Evolutionary conservation across 208 protist species (phyloP), one percentile per base, ranked within the genome.

Genomic region (Crithidia mellificae): DNA sequence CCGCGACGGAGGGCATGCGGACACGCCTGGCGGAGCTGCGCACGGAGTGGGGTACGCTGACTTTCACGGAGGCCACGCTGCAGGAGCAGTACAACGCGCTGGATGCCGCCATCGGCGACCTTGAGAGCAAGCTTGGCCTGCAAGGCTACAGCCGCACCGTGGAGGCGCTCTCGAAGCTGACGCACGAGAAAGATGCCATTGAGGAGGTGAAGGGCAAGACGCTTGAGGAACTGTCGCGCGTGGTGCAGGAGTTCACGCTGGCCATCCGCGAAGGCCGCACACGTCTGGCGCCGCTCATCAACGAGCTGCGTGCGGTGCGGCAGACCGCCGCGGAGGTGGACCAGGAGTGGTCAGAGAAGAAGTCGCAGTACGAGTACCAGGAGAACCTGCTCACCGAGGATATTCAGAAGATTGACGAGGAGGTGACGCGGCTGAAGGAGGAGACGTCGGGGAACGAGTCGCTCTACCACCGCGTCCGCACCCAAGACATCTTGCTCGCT

Each of bases 161-260:
- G 50, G 85, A 95, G 70, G 68, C 78, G n/a, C 74, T 97, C 12
- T 85, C 77, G 34, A 83, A 89, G 77, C 80, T 97, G 39, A 88
- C 85, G 6, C 73, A 83, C 34, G 85, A 97, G 79, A 92, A 92
- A 71, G 80, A 95, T 63, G 78, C 80, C 7, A 80, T 95, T 32
- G 90, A 97, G 71, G 86, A 88, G 77, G 54, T 93, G 14, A 97
- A 97, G 75, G 88, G 89, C 24, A 91, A 92, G 69, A 97, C 89
- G 27, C 73, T 97, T 6, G 89, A 97, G 63, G 85, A 97, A 76
- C 87, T 97, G 39, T 92, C 92, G 34, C 77, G 75, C 24, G 90
- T 97, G 9, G 90, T 95, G 75, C 85, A 94, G 66, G 87, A 95
- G 41, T 94, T 97, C 55, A 90, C 80, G 32, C 71, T 88, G 39